Evolutionary conservation across 306 rosid genomes (phyloP), one percentile per base, ranked within the genome.

Genomic region (Citrullus colocynthis): DNA sequence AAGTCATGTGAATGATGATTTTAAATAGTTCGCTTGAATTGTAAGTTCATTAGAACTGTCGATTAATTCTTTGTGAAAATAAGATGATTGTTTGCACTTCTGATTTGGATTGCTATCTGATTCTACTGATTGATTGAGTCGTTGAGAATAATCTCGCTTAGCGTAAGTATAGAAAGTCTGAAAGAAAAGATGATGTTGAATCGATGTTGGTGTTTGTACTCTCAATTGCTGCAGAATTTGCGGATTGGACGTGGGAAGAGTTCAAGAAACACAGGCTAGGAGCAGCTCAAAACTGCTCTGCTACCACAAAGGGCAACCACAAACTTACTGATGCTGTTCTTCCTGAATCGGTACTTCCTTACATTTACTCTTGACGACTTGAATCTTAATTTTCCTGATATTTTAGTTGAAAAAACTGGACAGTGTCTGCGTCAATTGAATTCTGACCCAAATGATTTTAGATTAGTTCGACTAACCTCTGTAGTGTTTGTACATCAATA

Each of bases 171-270:
- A 21, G 57, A 24, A 69, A n/a, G n/a, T 24, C 20, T 36, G 2
- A 20, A 12, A 10, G 1, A n/a, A 20, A 42, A 48, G 37, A 72
- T 28, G 24, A 7, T 30, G 60, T 7, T 32, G 62, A 74, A 17
- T 69, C 28, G 36, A 28, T 73, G 16, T 8, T 7, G 61, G 44
- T 32, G 62, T 30, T 74, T 74, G 45, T 17, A 32, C 54, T 54
- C 56, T 18, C 0, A 6, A 65, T 81, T 60, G 55, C 18, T 52
- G 62, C 86, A 95, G 98, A 84, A 17, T 95, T 90, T 81, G 88
- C 97, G 81, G 97, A 95, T 82, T 90, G 92, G 99, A 89, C 92
- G 49, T 95, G 99, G 99, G 96, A 89, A 72, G 97, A 95, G 88
- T 95, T 95, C 80, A 75, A 36, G 36, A 84, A 67, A 30, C 90